These are phyloP conservation scores for Mortierella sp. DNA, from an alignment of 371 early-diverging fungal genomes.

Conservation along the genomic window DNA sequence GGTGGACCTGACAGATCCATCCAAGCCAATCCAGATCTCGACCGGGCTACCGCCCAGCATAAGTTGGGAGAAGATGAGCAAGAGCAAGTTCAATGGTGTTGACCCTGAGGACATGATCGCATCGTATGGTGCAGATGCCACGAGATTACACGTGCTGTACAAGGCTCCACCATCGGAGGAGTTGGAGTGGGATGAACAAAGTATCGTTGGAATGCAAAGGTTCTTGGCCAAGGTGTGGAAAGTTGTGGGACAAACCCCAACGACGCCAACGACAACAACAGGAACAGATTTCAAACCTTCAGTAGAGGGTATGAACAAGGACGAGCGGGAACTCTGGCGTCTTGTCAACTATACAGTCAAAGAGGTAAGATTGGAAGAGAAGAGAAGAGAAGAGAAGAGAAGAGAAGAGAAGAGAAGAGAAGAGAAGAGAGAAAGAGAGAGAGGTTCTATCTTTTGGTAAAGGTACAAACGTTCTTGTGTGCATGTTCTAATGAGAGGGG, in stretches of 20 bases:
- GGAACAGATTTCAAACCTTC: background rate
- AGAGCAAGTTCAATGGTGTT: conserved; percentile 95
- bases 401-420: no score
- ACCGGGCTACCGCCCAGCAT: conserved; percentile 72
- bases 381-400: no score
- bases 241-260: conserved; percentile 47
- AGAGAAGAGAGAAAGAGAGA: no score
- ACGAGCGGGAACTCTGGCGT: conserved; percentile 69
- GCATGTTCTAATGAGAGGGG: no score
- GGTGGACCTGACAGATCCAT: conserved; percentile 67
- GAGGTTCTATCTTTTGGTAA: no score
- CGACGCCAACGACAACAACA: background rate
- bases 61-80: conserved; percentile 95
- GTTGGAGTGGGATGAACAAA: conserved; percentile 90
- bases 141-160: conserved; percentile 88
- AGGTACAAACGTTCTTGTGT: no score
- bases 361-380: no score
- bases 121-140: conserved; percentile 85
- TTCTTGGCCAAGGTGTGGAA: conserved; percentile 74
- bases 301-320: conserved; percentile 55
- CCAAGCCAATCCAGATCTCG: conserved; percentile 66
- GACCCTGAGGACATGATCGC: conserved; percentile 82
- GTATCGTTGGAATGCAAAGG: conserved; percentile 92
- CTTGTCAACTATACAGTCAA: conserved; percentile 61
- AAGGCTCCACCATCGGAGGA: conserved; percentile 92